Evolutionary conservation across 768 basidiomycete species (phyloP), one percentile per base, ranked within the genome.

Genomic region (Tricholoma terreum): DNA sequence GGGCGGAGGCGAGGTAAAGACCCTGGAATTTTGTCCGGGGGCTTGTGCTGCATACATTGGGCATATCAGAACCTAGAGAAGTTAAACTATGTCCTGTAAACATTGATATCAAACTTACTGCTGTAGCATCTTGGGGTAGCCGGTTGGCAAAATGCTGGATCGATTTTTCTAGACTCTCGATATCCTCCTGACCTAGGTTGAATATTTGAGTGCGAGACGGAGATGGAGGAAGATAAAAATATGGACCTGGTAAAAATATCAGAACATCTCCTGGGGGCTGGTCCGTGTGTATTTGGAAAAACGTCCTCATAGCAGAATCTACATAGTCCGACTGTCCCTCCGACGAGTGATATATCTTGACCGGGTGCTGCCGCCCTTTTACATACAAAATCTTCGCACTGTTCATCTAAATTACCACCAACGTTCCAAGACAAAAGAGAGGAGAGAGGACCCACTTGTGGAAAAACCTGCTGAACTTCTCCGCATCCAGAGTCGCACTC

Each of bases 401-500:
- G 65, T 4, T 35, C n/a, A 43, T 45, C 36, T 21, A 33, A 11
- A 9, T 35, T 4, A 55, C 30, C 34, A 63, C 42, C 48, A 40
- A 42, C 31, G 5, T 6, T 43, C 43, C n/a, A 52, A 22, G 22
- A 50, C 8, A 21, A 17, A 31, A 46, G 8, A 17, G 30, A 15
- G 17, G 30, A 30, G 27, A 34, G 22, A 17, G 22, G 6, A 78
- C 90, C 36, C 61, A 96, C 95, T 85, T 79, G 67, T 85, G 69
- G 66, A 90, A 97, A 72, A 96, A 99, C 30, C 76, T 78, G 73
- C 90, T 90, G 70, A 99, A 98, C 62, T 92, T 93, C 62, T 95
- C 89, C 0, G 95, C 95, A 67, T 99, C 95, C 34, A 99, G 80
- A 6, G 97, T 98, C 3, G 97, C 97, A 70, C 92, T 94, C 97